phyloP scores from a whole-genome alignment of 371 early-diverging fungal species.

The Paraphysoderma sedebokerense region DNA sequence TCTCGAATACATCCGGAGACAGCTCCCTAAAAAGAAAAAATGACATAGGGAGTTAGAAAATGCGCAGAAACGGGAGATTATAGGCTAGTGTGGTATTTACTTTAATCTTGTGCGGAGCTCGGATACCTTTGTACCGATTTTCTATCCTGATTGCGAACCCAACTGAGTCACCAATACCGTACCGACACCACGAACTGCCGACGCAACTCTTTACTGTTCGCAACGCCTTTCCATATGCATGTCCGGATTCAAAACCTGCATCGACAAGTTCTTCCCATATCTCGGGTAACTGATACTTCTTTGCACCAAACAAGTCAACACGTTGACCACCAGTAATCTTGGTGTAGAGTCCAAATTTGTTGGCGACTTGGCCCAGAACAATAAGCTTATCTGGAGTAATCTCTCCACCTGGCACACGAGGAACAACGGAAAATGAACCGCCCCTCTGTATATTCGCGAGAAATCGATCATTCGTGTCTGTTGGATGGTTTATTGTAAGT shows the following conservation, averaged over 20 bases:
- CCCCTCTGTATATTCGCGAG: constrained; percentile 51
- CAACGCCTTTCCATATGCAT: constrained; percentile 51
- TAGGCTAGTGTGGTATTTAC: too few species aligned
- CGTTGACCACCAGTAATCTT: constrained; percentile 50
- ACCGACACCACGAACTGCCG: constrained; percentile 47
- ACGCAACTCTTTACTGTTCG: constrained; percentile 55
- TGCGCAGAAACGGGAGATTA: too few species aligned
- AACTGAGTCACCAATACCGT: constrained; percentile 47
- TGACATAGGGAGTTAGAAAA: too few species aligned
- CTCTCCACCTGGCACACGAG: constrained; percentile 47
- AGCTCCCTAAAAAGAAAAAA: too few species aligned
- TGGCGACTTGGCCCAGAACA: constrained; percentile 36
- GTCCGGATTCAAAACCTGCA: constrained; percentile 47
- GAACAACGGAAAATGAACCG: constrained; percentile 46
- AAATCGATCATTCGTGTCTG: constrained; percentile 55
- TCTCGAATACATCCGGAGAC: constrained; percentile 46
- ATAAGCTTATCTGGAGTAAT: constrained; percentile 42
- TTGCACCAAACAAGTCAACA: constrained; percentile 45
- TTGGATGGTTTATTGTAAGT: too few species aligned
- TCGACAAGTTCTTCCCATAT: constrained; percentile 43
- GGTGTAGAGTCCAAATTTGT: constrained; percentile 38
- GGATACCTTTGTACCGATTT: constrained; percentile 43
- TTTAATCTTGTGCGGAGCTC: constrained; percentile 49
- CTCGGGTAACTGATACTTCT: constrained; percentile 35
- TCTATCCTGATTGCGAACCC: constrained; percentile 43